Evolutionary conservation across 148 eudicot species (phyloP).

Genomic region (Dysphania ambrosioides): DNA sequence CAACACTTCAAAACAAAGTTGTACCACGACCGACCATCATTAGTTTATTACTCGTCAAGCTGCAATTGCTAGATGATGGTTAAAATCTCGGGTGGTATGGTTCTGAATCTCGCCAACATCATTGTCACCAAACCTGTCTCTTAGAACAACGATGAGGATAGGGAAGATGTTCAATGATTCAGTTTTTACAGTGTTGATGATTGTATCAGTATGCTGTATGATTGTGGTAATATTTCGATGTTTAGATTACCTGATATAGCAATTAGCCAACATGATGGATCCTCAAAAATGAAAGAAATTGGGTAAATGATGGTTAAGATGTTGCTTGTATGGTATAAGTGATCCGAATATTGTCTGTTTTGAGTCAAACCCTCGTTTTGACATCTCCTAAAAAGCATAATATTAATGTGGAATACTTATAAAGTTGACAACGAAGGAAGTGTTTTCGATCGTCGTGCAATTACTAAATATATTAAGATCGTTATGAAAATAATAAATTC

Average conservation of each 20-base stretch:
- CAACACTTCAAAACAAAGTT: neutral
- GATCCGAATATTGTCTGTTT: too few species aligned
- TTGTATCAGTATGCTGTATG: slow-evolving; percentile 44
- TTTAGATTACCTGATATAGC: slow-evolving; percentile 46
- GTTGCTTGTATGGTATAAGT: too few species aligned
- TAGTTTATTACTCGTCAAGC: neutral
- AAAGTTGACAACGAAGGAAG: too few species aligned
- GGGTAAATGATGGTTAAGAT: slow-evolving; percentile 64
- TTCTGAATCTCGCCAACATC: too few species aligned
- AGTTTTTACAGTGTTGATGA: slow-evolving; percentile 31
- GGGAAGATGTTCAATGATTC: slow-evolving; percentile 28
- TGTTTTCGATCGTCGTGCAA: too few species aligned
- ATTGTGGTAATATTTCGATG: slow-evolving; percentile 40
- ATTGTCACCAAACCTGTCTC: neutral
- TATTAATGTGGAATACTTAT: too few species aligned
- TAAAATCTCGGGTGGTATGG: too few species aligned
- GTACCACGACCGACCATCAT: neutral
- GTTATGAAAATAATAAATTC: too few species aligned
- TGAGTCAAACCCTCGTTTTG: too few species aligned
- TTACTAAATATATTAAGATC: too few species aligned
- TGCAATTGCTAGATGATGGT: too few species aligned
- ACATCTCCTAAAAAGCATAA: too few species aligned
- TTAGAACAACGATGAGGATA: slow-evolving; percentile 21
- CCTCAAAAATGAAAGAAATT: slow-evolving; percentile 41
- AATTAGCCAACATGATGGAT: slow-evolving; percentile 3